These are phyloP conservation scores for Quercus alba DNA, from an alignment of 306 rosid species.

Conservation along the genomic window DNA sequence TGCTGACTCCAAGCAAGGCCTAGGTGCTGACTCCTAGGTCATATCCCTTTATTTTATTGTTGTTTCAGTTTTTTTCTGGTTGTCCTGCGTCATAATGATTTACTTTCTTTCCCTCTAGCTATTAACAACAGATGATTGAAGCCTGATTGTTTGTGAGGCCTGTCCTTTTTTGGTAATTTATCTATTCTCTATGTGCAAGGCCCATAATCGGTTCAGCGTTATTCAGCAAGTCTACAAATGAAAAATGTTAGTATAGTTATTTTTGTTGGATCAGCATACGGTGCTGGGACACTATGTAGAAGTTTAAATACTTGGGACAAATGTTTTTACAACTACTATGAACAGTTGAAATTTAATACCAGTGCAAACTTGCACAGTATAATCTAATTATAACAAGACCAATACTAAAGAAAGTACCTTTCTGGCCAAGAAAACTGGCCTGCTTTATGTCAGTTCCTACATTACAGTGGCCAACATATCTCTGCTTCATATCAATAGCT, in stretches of 20 bases:
- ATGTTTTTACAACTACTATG: not conserved
- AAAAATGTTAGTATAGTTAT: not conserved
- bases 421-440: slow-evolving; percentile 95
- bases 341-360: not conserved
- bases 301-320: not conserved
- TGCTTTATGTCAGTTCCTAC: slow-evolving; percentile 97
- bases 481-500: slow-evolving; percentile 86
- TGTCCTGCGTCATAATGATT: not conserved
- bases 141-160: not conserved
- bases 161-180: not conserved
- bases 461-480: slow-evolving; percentile 93
- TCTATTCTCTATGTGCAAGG: not conserved
- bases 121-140: not conserved
- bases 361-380: not conserved
- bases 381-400: not conserved
- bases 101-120: not conserved
- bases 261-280: not conserved
- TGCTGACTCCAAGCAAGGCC: too few relatives aligned
- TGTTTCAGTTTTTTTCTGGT: too few relatives aligned
- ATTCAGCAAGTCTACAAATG: not conserved
- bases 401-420: slow-evolving; percentile 46
- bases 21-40: too few relatives aligned
- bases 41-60: too few relatives aligned
- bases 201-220: not conserved
- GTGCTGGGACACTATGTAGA: too few relatives aligned